Percentiles rank a stretch among this genome's conserved stretches.
Evolutionary conservation across 352 stramenopile genomes (phyloP).

Genomic region (Globisporangium carolinianum): DNA sequence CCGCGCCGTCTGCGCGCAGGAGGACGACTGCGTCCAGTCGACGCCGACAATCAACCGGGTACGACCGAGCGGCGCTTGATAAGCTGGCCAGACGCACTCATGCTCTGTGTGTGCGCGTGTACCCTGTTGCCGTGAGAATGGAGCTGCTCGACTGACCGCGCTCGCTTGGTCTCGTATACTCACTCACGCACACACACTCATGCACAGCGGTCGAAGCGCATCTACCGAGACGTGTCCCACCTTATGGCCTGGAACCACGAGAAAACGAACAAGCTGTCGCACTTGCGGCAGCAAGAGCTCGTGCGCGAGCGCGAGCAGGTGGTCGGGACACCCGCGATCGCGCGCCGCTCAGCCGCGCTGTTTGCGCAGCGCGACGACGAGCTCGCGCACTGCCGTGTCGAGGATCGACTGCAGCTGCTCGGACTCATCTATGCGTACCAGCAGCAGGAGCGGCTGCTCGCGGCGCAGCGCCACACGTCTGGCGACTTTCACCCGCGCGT

Average conservation of each 20-base stretch:
- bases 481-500: constrained; percentile 23
- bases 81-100: not conserved
- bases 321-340: constrained; percentile 27
- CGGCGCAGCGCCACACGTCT: constrained; percentile 9
- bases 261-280: constrained; percentile 44
- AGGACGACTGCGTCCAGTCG: constrained; percentile 19
- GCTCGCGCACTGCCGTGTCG: constrained; percentile 51
- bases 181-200: not conserved
- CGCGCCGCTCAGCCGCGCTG: constrained; percentile 24
- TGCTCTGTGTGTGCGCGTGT: not conserved
- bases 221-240: constrained; percentile 50
- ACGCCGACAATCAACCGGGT: constrained; percentile 56
- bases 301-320: constrained; percentile 21
- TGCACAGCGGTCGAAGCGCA: constrained; percentile 46
- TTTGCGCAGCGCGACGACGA: constrained; percentile 35
- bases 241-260: constrained; percentile 55
- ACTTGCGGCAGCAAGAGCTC: constrained; percentile 30
- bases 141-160: not conserved
- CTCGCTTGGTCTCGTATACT: too few species aligned
- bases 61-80: not conserved
- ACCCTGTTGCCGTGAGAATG: too few species aligned
- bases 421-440: constrained; percentile 69
- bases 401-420: constrained; percentile 60
- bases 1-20: constrained; percentile 23
- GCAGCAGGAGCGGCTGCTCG: constrained; percentile 36